Percentiles rank a stretch among this genome's conserved stretches.
These are phyloP conservation scores for Argentina anserina DNA, from an alignment of 306 rosid species.

Conservation along the genomic window DNA sequence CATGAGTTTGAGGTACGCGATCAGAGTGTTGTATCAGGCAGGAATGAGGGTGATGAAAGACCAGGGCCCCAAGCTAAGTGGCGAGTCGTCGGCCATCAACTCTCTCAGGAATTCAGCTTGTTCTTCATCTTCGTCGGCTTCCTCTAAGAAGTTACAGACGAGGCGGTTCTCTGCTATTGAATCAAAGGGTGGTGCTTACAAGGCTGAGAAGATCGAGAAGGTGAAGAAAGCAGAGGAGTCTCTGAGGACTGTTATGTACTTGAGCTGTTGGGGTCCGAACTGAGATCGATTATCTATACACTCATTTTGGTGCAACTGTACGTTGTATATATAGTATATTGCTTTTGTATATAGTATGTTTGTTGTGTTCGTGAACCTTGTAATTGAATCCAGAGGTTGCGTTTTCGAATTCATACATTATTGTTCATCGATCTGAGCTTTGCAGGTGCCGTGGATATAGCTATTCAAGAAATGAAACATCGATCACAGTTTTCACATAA, in stretches of 20 bases:
- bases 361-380: no score
- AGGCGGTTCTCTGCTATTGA: slow-evolving; percentile 32
- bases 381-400: no score
- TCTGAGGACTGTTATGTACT: slow-evolving; percentile 63
- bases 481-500: no score
- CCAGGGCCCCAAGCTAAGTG: slow-evolving; percentile 41
- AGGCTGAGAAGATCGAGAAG: slow-evolving; percentile 26
- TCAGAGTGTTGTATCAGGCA: slow-evolving; percentile 34
- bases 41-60: slow-evolving; percentile 44
- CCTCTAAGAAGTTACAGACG: slow-evolving; percentile 29
- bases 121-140: slow-evolving; percentile 24
- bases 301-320: neutral
- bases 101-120: slow-evolving; percentile 42
- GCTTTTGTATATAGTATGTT: no score
- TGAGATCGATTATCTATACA: slow-evolving; percentile 5
- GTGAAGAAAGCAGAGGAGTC: slow-evolving; percentile 62
- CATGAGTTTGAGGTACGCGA: slow-evolving; percentile 49
- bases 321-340: neutral
- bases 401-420: no score
- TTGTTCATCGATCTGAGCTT: no score
- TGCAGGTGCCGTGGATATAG: no score
- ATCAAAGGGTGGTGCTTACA: slow-evolving; percentile 16
- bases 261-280: slow-evolving; percentile 85
- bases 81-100: slow-evolving; percentile 34
- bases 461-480: no score